phyloP scores from a whole-genome alignment of 2,329 filamentous ascomycete species.

The Aspergillus vadensis region DNA sequence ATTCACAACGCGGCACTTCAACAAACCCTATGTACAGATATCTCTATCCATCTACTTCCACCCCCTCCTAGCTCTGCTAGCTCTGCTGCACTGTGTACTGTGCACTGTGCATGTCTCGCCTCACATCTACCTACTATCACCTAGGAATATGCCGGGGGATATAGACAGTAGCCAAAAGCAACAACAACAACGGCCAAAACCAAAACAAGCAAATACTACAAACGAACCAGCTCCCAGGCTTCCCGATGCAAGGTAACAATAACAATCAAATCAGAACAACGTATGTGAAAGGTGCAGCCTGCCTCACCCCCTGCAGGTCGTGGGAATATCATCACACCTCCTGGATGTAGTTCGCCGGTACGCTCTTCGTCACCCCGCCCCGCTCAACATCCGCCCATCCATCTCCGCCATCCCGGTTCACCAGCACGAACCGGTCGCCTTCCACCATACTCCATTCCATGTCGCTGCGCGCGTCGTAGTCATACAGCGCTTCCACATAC shows the following conservation, averaged over 20 bases:
- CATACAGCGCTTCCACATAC: conserved; percentile 91
- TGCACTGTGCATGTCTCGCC: background rate
- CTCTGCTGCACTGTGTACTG: background rate
- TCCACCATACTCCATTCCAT: conserved; percentile 87
- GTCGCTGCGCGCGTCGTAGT: conserved; percentile 83
- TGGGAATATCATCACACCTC: conserved; percentile 54
- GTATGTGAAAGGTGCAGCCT: background rate
- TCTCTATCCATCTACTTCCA: too few species aligned
- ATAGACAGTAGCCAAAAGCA: background rate
- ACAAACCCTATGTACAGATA: too few species aligned
- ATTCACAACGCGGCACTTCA: too few species aligned
- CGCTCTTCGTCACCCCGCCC: conserved; percentile 80
- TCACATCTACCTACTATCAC: background rate
- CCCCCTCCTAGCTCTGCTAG: background rate
- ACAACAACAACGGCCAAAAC: background rate
- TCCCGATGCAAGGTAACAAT: background rate
- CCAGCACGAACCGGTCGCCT: conserved; percentile 87
- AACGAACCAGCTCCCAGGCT: background rate
- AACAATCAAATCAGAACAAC: background rate
- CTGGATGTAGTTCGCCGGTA: conserved; percentile 91
- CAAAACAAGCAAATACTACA: background rate
- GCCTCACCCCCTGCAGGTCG: background rate
- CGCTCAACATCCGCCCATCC: conserved; percentile 98
- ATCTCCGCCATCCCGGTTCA: conserved; percentile 85
- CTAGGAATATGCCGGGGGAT: background rate